These are phyloP conservation scores for Penicillium sp. DNA, from an alignment of 2,329 filamentous ascomycete species.

Conservation along the genomic window DNA sequence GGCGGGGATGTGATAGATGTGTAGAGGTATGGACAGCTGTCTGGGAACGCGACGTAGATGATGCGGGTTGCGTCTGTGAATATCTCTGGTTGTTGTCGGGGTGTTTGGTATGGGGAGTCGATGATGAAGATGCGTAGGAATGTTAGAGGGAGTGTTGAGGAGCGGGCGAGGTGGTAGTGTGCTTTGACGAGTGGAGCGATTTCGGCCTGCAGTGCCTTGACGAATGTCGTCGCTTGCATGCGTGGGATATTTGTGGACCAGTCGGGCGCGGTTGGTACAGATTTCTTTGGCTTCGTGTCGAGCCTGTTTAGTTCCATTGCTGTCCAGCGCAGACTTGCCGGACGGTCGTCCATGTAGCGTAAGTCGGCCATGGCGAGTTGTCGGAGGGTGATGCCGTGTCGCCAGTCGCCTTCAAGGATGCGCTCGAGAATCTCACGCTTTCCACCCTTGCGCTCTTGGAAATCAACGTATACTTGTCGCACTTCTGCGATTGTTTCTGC, in stretches of 20 bases:
- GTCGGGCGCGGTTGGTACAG: conserved; percentile 30
- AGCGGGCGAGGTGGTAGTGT: conserved; percentile 79
- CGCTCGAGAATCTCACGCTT: conserved; percentile 61
- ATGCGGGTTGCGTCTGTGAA: conserved; percentile 68
- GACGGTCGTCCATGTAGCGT: conserved; percentile 58
- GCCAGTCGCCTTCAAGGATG: conserved; percentile 62
- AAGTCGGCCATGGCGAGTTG: conserved; percentile 61
- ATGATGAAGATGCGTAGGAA: conserved; percentile 79
- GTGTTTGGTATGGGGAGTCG: conserved; percentile 76
- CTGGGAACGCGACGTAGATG: conserved; percentile 81
- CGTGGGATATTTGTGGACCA: conserved; percentile 59
- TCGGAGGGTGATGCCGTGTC: conserved; percentile 58
- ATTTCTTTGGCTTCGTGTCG: conserved; percentile 19
- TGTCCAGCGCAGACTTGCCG: conserved; percentile 57
- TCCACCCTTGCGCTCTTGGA: conserved; percentile 59
- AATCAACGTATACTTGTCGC: conserved; percentile 65
- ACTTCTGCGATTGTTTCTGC: conserved; percentile 68
- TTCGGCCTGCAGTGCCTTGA: conserved; percentile 74
- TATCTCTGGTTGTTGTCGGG: conserved; percentile 42
- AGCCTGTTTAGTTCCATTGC: conserved; percentile 52
- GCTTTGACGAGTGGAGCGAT: conserved; percentile 79
- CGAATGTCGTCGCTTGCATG: conserved; percentile 79
- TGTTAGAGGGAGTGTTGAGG: conserved; percentile 65
- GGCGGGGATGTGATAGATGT: conserved; percentile 54
- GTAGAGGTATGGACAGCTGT: conserved; percentile 77